Evolutionary conservation across 2,329 filamentous ascomycete species (phyloP), one percentile per base, ranked within the genome.

Genomic region (Ceratocystiopsis minuta): DNA sequence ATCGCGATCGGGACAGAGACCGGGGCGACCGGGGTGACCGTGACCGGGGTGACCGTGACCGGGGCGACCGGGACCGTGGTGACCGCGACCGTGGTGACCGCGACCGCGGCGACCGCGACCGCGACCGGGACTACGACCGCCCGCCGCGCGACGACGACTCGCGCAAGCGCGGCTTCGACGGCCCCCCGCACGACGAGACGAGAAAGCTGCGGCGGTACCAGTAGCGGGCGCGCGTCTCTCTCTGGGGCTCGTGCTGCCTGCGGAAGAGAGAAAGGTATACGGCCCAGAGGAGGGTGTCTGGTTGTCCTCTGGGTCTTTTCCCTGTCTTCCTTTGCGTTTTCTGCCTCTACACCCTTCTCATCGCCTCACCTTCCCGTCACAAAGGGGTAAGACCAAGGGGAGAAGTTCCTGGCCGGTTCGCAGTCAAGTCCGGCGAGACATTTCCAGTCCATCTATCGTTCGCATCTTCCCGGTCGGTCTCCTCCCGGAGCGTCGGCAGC

Each of bases 111-210:
- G 59, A 63, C 33, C 48, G 32, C 3, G 35, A 42, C 15, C 31
- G 41, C 16, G 17, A 18, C 32, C 34, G 40, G 9, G 54, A 69
- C 53, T 66, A 64, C 56, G 72, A 77, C 55, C 61, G 68, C 49
- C 67, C 66, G 43, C 62, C 67, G 34, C 48, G 48, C 48, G 70
- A 74, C 41, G 71, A 75, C 50, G 70, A 72, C 50, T 66, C 63
- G 60, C 60, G 73, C 56, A 72, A 82, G 67, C 74, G 78, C 56
- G 69, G 76, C 41, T 85, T 81, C 60, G 86, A 92, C 41, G 80
- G 80, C 55, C 77, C 78, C 56, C 72, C 74, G 50, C 79, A 87
- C 62, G 85, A 94, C 55, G 87, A 94, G 59, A 72, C 75, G 39
- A 61, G 72, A 45, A 79, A 79, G 59, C 56, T 78, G 47, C 72